Evolutionary conservation across 805 yeast species (phyloP).

Genomic region (Cyberlindnera subsufficiens): DNA sequence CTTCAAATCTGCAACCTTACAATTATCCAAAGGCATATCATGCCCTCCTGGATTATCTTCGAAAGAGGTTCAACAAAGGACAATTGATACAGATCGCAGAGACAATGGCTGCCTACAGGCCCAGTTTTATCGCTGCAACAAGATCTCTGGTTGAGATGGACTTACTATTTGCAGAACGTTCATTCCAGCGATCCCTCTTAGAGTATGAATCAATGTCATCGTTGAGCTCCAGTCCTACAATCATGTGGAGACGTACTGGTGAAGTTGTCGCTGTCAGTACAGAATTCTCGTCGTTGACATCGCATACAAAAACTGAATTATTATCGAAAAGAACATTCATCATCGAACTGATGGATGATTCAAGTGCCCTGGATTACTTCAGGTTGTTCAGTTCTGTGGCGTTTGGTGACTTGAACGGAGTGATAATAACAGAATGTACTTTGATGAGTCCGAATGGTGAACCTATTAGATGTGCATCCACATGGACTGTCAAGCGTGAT

Average conservation of each 20-base stretch:
- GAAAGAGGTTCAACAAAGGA: slow-evolving; percentile 62
- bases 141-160: slow-evolving; percentile 69
- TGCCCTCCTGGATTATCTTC: slow-evolving; percentile 68
- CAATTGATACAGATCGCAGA: slow-evolving; percentile 56
- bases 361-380: slow-evolving; percentile 66
- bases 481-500: slow-evolving; percentile 83
- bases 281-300: slow-evolving; percentile 66
- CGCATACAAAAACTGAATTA: slow-evolving; percentile 52
- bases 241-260: slow-evolving; percentile 83
- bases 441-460: slow-evolving; percentile 31
- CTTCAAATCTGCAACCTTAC: slow-evolving; percentile 69
- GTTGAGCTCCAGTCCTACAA: slow-evolving; percentile 69
- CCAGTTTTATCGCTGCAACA: slow-evolving; percentile 73
- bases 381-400: slow-evolving; percentile 54
- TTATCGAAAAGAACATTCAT: slow-evolving; percentile 60
- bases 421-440: slow-evolving; percentile 34
- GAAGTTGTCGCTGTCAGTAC: slow-evolving; percentile 76
- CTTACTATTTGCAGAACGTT: slow-evolving; percentile 53
- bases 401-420: slow-evolving; percentile 39
- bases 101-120: slow-evolving; percentile 50
- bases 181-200: slow-evolving; percentile 48
- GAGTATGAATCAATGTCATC: slow-evolving; percentile 48
- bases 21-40: slow-evolving; percentile 95
- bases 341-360: slow-evolving; percentile 79
- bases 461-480: slow-evolving; percentile 61